Base-by-base conservation (phyloP, 441 rosid species). In the Omphalea diandra region DNA sequence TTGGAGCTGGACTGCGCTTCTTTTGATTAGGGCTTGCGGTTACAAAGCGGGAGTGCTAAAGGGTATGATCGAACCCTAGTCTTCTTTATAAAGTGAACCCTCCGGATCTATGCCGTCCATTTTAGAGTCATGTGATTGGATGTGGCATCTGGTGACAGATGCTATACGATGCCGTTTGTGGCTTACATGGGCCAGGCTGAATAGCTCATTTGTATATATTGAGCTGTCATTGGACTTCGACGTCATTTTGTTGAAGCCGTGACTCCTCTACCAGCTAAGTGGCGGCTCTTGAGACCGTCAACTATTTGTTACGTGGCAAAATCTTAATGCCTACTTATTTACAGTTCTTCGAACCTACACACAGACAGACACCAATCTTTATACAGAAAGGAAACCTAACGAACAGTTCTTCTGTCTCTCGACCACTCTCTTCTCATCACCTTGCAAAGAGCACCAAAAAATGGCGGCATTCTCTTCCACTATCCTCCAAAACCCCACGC, bases 51-150 rank as follows among this genome's bases (percentile, higher is more conserved):
- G 14, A 68, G 35, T 14, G 31, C 6, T 10, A 18, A n/a, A 29
- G 47, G 32, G 17, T 5, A n/a, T 43, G 65, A 12, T 3, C 38
- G 62, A 69, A 70, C 67, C 50, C 53, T 24, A 61, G 56, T 10
- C 38, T n/a, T 3, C 20, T 12, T 63, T 73, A 67, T 66, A 78
- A 69, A 75, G 65, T 40, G 12, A 12, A 10, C 3, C 20, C 8
- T 22, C 18, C 31, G 49, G 22, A 65, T 67, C 75, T n/a, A 46
- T 73, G 38, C 83, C 78, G 82, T 69, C 68, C 73, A 63, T 70
- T 71, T 49, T 46, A 14, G 7, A 26, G n/a, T n/a, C 35, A 33
- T 11, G n/a, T n/a, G n/a, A n/a, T n/a, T n/a, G 40, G 65, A 22
- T 61, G 49, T 9, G 6, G 38, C 20, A 7, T 35, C 6, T 33